These are phyloP conservation scores for Scenedesmus sp. DNA, from an alignment of 163 green algal genomes.

Conservation along the genomic window DNA sequence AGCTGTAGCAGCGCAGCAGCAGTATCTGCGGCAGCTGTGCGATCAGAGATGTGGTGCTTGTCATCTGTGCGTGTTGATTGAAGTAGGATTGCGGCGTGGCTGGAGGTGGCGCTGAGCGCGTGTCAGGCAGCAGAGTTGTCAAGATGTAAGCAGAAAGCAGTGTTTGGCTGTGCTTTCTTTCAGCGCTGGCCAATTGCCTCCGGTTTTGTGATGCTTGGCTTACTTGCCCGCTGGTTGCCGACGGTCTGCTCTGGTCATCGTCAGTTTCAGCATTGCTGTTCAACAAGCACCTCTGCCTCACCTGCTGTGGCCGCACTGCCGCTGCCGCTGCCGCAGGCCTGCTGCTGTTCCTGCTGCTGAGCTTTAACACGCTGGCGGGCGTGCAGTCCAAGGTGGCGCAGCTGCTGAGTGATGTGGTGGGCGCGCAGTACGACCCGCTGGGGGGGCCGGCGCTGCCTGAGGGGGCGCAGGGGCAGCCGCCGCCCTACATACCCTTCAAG, in stretches of 20 bases:
- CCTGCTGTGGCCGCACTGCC: neutral
- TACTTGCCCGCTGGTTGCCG: neutral
- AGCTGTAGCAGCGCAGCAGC: neutral
- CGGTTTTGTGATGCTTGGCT: no score
- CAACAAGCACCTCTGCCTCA: neutral
- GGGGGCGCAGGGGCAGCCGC: neutral
- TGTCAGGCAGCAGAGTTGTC: no score
- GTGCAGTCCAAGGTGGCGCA: slow-evolving; percentile 43
- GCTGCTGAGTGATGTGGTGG: slow-evolving; percentile 47
- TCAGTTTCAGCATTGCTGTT: neutral
- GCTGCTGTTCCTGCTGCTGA: slow-evolving; percentile 24
- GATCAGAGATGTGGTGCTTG: neutral
- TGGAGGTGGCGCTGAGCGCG: no score
- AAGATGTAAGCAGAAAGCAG: no score
- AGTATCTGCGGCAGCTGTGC: neutral
- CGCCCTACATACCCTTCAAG: slow-evolving; percentile 33
- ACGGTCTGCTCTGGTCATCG: neutral
- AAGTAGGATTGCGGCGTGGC: neutral
- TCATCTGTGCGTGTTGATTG: neutral
- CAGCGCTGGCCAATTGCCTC: no score
- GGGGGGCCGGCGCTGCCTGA: neutral
- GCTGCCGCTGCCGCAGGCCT: slow-evolving; percentile 40
- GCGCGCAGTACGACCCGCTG: slow-evolving; percentile 22
- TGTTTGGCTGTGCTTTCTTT: no score
- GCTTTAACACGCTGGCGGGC: slow-evolving; percentile 46